These are phyloP conservation scores for Penicillium sp. DNA, from an alignment of 2,329 filamentous ascomycete species.

Conservation along the genomic window DNA sequence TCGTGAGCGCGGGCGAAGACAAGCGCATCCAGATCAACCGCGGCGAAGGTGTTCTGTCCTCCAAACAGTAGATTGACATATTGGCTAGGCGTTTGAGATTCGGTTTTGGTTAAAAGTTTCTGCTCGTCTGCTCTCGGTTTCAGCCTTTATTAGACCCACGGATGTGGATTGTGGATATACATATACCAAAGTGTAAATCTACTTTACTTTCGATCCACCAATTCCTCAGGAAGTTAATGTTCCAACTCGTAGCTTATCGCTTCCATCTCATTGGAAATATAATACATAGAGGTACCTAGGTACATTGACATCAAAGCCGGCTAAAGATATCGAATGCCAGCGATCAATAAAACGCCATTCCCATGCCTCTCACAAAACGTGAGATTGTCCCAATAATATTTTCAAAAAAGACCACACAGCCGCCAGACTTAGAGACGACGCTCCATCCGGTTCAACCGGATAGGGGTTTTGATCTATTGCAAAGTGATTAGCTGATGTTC, in stretches of 20 bases:
- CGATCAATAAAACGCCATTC: conserved; percentile 25
- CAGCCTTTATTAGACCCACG: background rate
- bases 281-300: conserved; percentile 16
- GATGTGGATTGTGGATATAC: conserved; percentile 10
- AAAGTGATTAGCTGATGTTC: conserved; percentile 18
- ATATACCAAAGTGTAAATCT: background rate
- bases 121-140: conserved; percentile 6
- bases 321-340: conserved; percentile 14
- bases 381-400: conserved; percentile 21
- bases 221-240: background rate
- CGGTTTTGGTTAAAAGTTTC: conserved; percentile 32
- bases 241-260: background rate
- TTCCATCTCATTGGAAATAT: conserved; percentile 16
- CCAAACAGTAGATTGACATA: conserved; percentile 29
- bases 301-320: conserved; percentile 20
- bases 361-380: conserved; percentile 23
- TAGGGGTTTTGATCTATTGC: conserved; percentile 54
- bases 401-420: conserved; percentile 7
- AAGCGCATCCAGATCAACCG: conserved; percentile 90
- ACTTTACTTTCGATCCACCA: background rate
- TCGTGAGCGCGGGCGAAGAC: conserved; percentile 89
- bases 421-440: conserved; percentile 40
- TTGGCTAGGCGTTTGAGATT: conserved; percentile 29
- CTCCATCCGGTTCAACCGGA: conserved; percentile 56
- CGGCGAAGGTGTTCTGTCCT: conserved; percentile 49